Evolutionary conservation across 2,329 filamentous ascomycete genomes (phyloP).

Genomic region (Aspergillus aculeatinus): DNA sequence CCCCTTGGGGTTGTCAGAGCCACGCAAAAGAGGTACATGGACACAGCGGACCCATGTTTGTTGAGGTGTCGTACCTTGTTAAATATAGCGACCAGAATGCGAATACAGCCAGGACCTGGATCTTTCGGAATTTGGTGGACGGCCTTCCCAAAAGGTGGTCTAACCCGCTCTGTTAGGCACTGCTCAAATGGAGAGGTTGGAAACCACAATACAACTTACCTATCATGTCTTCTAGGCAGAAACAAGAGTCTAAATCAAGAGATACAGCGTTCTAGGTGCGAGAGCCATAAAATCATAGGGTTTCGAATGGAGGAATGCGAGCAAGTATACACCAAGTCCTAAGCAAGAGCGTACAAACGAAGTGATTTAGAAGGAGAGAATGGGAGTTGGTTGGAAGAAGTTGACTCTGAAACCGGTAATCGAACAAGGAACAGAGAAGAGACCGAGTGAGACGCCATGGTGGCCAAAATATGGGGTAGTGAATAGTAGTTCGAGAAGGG

Average conservation of each 20-base stretch:
- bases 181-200: background rate
- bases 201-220: constrained; percentile 20
- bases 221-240: constrained; percentile 29
- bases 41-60: no score
- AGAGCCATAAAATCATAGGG: background rate
- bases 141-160: constrained; percentile 92
- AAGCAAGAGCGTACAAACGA: background rate
- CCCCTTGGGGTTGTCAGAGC: constrained; percentile 60
- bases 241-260: background rate
- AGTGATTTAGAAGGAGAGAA: background rate
- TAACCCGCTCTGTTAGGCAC: constrained; percentile 24
- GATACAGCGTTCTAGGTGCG: background rate
- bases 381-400: background rate
- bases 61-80: constrained; percentile 55
- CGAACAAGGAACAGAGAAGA: background rate
- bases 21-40: background rate
- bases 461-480: no score
- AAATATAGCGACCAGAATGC: constrained; percentile 89
- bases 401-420: background rate
- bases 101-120: constrained; percentile 87
- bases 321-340: background rate
- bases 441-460: no score
- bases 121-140: constrained; percentile 84
- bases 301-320: background rate
- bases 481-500: no score